Conservation (phyloP, 768 basidiomycete genomes). For the Aureoboletus auriporus region DNA sequence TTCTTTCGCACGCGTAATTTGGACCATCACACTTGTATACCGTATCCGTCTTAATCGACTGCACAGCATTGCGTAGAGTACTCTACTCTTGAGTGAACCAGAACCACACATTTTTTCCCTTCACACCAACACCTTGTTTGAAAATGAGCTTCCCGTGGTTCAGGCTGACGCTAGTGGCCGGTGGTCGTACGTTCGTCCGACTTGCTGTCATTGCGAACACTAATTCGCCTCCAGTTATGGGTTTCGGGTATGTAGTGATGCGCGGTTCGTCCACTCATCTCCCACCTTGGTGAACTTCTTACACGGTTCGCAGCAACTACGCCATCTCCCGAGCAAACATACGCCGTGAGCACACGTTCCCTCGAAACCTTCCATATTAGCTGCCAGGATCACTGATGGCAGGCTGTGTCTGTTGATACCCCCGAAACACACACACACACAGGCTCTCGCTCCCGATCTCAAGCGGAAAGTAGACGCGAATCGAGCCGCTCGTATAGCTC, state of each 20-base stretch:
- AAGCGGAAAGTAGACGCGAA: constrained; percentile 59
- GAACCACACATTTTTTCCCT: too few species aligned
- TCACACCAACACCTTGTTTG: background rate
- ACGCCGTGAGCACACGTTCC: constrained; percentile 24
- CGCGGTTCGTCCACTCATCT: constrained; percentile 40
- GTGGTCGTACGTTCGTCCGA: constrained; percentile 41
- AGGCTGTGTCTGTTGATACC: background rate
- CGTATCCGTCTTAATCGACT: constrained; percentile 13
- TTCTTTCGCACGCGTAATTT: constrained; percentile 8
- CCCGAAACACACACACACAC: background rate
- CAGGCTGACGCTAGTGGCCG: constrained; percentile 44
- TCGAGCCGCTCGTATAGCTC: constrained; percentile 46
- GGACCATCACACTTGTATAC: constrained; percentile 4
- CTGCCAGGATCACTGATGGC: background rate
- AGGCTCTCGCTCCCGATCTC: constrained; percentile 66
- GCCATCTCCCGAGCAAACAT: constrained; percentile 35
- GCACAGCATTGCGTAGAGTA: constrained; percentile 10
- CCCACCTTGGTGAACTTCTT: constrained; percentile 2
- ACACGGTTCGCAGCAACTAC: constrained; percentile 26
- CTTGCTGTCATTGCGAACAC: background rate
- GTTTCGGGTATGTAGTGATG: constrained; percentile 56
- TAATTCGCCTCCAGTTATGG: constrained; percentile 42
- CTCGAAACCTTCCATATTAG: background rate
- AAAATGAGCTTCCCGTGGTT: constrained; percentile 56
- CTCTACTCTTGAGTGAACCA: background rate